Base-by-base conservation (phyloP, 139 green algal genomes). In the Picochlorum sp. region DNA sequence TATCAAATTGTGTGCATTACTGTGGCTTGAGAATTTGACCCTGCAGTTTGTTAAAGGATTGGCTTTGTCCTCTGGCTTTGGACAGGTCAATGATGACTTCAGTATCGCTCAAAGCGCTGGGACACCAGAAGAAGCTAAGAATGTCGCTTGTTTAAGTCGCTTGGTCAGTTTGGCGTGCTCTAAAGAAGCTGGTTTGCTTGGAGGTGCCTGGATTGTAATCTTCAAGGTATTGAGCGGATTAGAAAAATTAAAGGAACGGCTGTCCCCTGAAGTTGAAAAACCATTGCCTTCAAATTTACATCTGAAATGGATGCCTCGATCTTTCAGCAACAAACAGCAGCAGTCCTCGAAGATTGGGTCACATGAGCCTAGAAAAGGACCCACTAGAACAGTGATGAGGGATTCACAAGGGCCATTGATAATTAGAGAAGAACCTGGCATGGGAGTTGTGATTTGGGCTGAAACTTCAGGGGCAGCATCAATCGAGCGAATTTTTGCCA, bases 141-240 rank as follows among this genome's bases (percentile, higher is more conserved):
- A 91, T 76, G 82, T 94, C 37, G 76, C 80, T 21, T 79, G 77
- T 11, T 68, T 95, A 44, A 70, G 77, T 57, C 66, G 69, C 20
- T 73, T 95, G 28, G 52, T 92, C 15, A 56, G 55, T 9, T 54
- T 90, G 20, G 81, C 77, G 3, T 67, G 37, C 10, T 77, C 77
- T 16, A 70, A 79, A 6, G 78, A 85, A 41, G 86, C 83, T 1
- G 79, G 82, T 3, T 52, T 85, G 59, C 66, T 95, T 24, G 88
- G 88, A 60, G 78, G 65, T 41, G 74, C 68, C 58, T 95, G 88
- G 88, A 62, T 86, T 2, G 62, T 85, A 13, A 61, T 95, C 1
- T 77, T 95, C 58, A 75, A 86, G 26, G 68, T 73, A 20, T 65
- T 91, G 3, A 86, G 78, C 41, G 73, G 74, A n/a, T 77, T 95